Base-by-base conservation (phyloP, 805 yeast species). In the Candida krabiensis region DNA sequence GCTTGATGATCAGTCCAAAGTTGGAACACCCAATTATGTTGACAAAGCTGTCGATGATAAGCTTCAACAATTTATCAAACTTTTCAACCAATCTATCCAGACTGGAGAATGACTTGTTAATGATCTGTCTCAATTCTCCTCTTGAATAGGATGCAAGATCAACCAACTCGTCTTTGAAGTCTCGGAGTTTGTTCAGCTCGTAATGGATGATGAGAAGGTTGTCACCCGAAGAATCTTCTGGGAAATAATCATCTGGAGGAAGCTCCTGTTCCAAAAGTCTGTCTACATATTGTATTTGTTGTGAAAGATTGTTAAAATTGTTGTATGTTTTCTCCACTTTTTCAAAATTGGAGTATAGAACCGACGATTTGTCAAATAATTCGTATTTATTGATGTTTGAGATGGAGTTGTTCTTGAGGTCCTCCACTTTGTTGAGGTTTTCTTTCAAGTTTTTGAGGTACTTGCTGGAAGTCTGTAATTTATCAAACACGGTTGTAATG, bases 1-100 rank as follows among this genome's bases (percentile, higher is more conserved):
- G 58, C 37, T 90, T 78, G 25, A 81, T 80, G 1, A 86, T 79
- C 46, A 89, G 66, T 22, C 83, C 78, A 22, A 64, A 61, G 55
- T 90, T 87, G 0, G 79, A 84, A 14, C 75, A 79, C 38, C 85
- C 80, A 4, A 85, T 71, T 14, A 84, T 73, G 58, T 89, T 97
- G 23, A 52, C 44, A 25, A 88, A 52, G 35, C 78, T 79, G 32
- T 75, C 77, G 11, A 85, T 79, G n/a, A 86, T 70, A 35, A 82
- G 81, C 33, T 68, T 71, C 38, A 88, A 58, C 12, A 93, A 54
- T 1, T 66, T 69, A 44, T 80, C 91, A 58, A 89, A 91, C 38
- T 74, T 74, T 26, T 67, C 64, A 4, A 80, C 66, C 2, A 81
- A 60, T 3, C 55, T 61, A 37, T 64, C 69, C 35, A 82, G 58